Evolutionary conservation across 2,329 filamentous ascomycete species (phyloP).

Genomic region (Fusarium globosum): DNA sequence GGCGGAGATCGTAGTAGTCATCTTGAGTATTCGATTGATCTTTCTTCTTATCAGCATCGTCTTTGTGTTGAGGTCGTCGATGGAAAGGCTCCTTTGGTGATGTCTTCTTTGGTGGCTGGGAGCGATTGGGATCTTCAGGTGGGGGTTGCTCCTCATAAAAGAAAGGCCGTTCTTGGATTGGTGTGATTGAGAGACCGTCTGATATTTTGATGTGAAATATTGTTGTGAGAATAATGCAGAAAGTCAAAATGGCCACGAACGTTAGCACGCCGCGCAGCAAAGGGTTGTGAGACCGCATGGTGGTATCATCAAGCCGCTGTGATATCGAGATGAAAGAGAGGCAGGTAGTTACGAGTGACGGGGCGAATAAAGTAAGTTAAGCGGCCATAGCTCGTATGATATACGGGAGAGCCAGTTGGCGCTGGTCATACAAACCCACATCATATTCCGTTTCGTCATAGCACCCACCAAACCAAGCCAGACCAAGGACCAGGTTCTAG

Average conservation of each 20-base stretch:
- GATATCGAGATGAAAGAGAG: background rate
- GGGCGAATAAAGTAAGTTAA: background rate
- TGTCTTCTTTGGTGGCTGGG: background rate
- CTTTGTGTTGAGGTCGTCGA: background rate
- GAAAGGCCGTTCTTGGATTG: slow-evolving; percentile 21
- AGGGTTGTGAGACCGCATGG: slow-evolving; percentile 21
- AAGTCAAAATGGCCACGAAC: slow-evolving; percentile 14
- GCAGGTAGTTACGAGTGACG: background rate
- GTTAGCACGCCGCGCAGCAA: slow-evolving; percentile 20
- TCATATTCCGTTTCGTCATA: slow-evolving; percentile 11
- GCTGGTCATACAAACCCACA: slow-evolving; percentile 1
- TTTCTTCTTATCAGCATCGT: background rate
- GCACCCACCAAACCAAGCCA: background rate
- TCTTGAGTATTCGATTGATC: background rate
- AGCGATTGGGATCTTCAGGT: background rate
- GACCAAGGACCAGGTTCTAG: background rate
- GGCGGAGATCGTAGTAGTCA: background rate
- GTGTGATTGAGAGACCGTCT: slow-evolving; percentile 12
- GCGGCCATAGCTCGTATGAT: background rate
- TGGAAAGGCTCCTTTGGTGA: background rate
- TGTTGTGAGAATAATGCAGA: slow-evolving; percentile 11
- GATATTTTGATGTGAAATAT: slow-evolving; percentile 25
- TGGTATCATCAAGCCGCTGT: background rate
- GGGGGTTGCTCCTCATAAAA: slow-evolving; percentile 27
- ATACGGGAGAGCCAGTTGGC: background rate